These are phyloP conservation scores for Trichosporon sp. DNA, from an alignment of 1,284 basidiomycete genomes.

Conservation along the genomic window DNA sequence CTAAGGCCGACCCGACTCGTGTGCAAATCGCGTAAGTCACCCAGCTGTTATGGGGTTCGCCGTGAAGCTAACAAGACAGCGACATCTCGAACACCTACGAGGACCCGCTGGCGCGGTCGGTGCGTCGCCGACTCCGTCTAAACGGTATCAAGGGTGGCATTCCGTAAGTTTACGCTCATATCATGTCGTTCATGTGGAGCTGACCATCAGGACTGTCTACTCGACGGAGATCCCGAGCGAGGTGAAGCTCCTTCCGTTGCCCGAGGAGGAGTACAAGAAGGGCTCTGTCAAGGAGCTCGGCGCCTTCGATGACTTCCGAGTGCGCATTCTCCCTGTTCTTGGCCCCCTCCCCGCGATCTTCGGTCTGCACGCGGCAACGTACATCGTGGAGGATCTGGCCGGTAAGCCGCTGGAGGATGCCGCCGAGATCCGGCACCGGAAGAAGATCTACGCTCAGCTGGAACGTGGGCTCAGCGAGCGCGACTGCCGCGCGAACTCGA, in stretches of 20 bases:
- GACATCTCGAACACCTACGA: slow-evolving; percentile 92
- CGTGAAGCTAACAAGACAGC: slow-evolving; percentile 44
- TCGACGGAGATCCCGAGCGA: slow-evolving; percentile 86
- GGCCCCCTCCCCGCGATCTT: slow-evolving; percentile 76
- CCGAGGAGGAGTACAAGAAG: slow-evolving; percentile 87
- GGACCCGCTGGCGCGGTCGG: slow-evolving; percentile 88
- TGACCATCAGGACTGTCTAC: slow-evolving; percentile 66
- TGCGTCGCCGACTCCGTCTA: slow-evolving; percentile 71
- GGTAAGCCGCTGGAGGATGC: slow-evolving; percentile 76
- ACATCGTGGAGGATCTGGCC: slow-evolving; percentile 76
- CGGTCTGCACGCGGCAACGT: slow-evolving; percentile 80
- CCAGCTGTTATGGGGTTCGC: background rate
- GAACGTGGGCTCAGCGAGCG: slow-evolving; percentile 67
- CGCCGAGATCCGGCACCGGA: slow-evolving; percentile 73
- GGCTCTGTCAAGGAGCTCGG: slow-evolving; percentile 87
- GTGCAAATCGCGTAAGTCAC: slow-evolving; percentile 68
- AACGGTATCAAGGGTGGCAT: slow-evolving; percentile 69
- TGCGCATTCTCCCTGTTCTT: slow-evolving; percentile 50
- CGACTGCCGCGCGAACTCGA: slow-evolving; percentile 54
- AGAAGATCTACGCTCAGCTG: slow-evolving; percentile 77
- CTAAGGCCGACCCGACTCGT: slow-evolving; percentile 90
- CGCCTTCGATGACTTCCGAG: slow-evolving; percentile 89
- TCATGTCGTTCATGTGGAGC: background rate
- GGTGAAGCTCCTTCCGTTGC: slow-evolving; percentile 80
- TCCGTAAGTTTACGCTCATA: slow-evolving; percentile 52